Percentiles rank a stretch among this genome's conserved stretches.
Evolutionary conservation across 805 yeast genomes (phyloP).

Genomic region (Ogataea allantospora): DNA sequence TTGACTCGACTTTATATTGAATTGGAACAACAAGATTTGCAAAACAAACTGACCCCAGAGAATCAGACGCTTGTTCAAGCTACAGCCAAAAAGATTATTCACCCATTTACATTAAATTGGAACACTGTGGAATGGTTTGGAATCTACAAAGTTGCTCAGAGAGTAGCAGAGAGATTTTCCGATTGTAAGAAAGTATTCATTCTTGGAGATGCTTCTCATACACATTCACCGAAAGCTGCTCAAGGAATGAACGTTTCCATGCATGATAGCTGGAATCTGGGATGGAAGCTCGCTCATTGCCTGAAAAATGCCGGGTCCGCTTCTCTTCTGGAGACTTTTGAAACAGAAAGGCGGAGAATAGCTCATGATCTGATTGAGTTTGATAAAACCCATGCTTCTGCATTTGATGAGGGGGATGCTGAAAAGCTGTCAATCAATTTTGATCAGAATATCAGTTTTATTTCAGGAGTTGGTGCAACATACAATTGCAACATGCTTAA

Average conservation of each 20-base stretch:
- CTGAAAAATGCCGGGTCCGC: conserved; percentile 27
- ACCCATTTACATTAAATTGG: conserved; percentile 29
- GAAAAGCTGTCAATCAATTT: conserved; percentile 18
- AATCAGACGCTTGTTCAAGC: conserved; percentile 23
- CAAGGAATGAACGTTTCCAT: conserved; percentile 37
- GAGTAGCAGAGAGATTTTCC: conserved; percentile 25
- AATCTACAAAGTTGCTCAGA: conserved; percentile 35
- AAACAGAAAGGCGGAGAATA: conserved; percentile 31
- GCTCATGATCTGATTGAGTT: conserved; percentile 35
- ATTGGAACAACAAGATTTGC: conserved; percentile 15
- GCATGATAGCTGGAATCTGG: conserved; percentile 30
- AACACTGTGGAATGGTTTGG: conserved; percentile 33
- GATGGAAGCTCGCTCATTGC: conserved; percentile 36
- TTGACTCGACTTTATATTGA: conserved; percentile 35
- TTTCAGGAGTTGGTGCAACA: conserved; percentile 26
- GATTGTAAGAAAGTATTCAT: conserved; percentile 29
- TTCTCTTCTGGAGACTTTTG: conserved; percentile 31
- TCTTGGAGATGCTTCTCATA: conserved; percentile 34
- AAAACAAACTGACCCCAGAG: conserved; percentile 15
- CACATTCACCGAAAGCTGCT: conserved; percentile 37
- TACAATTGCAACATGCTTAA: conserved; percentile 9
- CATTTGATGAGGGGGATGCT: conserved; percentile 29
- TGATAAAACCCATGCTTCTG: conserved; percentile 35
- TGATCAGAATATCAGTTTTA: conserved; percentile 17
- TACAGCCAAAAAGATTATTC: conserved; percentile 24